A percentile compares a stretch with the other conserved stretches of the same genome.
Conservation (phyloP, 2,329 filamentous ascomycete species). For the Huntiella savannae region DNA sequence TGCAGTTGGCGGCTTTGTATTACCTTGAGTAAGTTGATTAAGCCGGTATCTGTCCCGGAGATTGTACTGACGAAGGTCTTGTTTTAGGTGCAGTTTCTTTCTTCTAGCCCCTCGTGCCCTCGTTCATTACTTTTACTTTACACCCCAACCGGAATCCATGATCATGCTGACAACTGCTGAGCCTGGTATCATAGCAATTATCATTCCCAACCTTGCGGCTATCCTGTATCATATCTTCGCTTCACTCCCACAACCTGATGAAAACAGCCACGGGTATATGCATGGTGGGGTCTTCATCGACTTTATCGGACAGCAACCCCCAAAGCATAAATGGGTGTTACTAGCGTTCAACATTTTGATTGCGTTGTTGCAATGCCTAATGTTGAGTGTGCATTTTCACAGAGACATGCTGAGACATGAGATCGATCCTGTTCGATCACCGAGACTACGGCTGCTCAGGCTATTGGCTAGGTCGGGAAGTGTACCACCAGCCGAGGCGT, state of each 20-base stretch:
- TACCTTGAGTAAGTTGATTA: constrained; percentile 43
- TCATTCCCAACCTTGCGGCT: constrained; percentile 40
- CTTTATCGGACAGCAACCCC: constrained; percentile 46
- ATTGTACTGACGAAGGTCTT: constrained; percentile 11
- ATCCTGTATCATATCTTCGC: constrained; percentile 38
- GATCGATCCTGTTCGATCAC: constrained; percentile 9
- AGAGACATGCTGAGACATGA: constrained; percentile 32
- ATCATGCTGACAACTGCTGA: constrained; percentile 36
- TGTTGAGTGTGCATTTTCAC: constrained; percentile 44
- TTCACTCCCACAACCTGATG: constrained; percentile 36
- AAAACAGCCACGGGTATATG: constrained; percentile 43
- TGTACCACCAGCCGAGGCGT: no score
- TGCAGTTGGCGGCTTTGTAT: constrained; percentile 45
- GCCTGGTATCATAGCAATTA: constrained; percentile 37
- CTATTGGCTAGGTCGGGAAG: constrained; percentile 5
- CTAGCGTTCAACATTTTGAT: constrained; percentile 37
- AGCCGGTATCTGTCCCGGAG: not conserved
- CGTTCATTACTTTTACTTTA: constrained; percentile 44
- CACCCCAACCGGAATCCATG: constrained; percentile 39
- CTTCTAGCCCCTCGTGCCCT: constrained; percentile 39
- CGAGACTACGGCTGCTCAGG: constrained; percentile 5
- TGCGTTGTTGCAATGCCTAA: constrained; percentile 38
- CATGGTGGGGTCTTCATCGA: constrained; percentile 50
- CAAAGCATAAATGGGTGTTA: constrained; percentile 35
- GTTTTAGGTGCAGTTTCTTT: constrained; percentile 42